Evolutionary conservation across 148 eudicot genomes (phyloP), one percentile per base, ranked within the genome.

Genomic region (Salicornia ramosissima): DNA sequence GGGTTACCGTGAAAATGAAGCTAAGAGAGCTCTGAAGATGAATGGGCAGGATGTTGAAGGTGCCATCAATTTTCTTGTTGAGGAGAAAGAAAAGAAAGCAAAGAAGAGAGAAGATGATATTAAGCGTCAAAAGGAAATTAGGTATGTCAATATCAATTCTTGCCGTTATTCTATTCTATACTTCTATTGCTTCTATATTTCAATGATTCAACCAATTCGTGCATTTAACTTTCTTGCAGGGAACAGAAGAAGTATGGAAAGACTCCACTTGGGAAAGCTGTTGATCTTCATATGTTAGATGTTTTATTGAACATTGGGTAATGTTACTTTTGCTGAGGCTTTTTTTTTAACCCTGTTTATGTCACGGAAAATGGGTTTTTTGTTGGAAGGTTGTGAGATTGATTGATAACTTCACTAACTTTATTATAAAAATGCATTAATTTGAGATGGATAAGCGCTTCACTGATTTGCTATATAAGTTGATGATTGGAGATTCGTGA

Each of bases 1-100:
- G 96, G 98, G 98, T 46, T 90, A 90, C 70, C 75, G 78, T 76
- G 90, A 90, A 82, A 77, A 62, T 39, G 81, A 87, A 69, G 87
- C 90, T 40, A 93, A 80, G 67, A 85, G 92, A 64, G 95, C 98
- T 62, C 75, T 93, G 69, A 90, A 91, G 74, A 83, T 93, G 86
- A 93, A 79, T 81, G 83, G 80, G 60, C 94, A 88, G 72, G 84
- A 86, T 74, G 75, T 87, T 75, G 83, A 79, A 64, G 79, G 85
- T 69, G 96, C 98, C 47, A 77, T 93, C 51, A 88, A 81, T 65
- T 90, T 93, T 80, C 85, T 93, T 62, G 74, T 84, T 13, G 92
- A 86, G 84, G 96, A 88, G 80, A 87, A 70, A 76, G 87, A 74
- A 65, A 81, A 80, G 59, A 80, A 73, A 78, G 82, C 62, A 66